Evolutionary conservation across 495 filamentous ascomycete genomes (phyloP), one percentile per base, ranked within the genome.

Genomic region (Poronia punctata): DNA sequence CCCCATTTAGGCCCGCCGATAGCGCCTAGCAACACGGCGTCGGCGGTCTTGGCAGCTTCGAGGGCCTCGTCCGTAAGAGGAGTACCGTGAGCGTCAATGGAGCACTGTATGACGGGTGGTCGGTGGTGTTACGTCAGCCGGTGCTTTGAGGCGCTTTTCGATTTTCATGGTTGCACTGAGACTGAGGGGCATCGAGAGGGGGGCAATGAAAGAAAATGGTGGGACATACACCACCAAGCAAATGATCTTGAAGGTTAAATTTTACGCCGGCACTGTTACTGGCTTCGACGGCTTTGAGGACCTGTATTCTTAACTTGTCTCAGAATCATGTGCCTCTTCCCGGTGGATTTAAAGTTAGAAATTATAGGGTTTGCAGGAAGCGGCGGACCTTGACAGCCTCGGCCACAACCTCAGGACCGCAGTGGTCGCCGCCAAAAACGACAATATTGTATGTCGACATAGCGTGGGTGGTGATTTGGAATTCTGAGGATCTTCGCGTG

Each of bases 1-100:
- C 92, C 92, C 87, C 93, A 98, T 90, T 98, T 83, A 8, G 92
- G 92, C 27, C 92, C 92, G 50, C 92, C 92, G 54, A 98, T 94
- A 44, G 92, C 92, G 40, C 92, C 92, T 22, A 98, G 78, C 40
- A 98, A 76, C 38, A 97, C 81, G 22, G 90, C 92, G 60, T 97
- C 88, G 37, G 93, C 89, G 30, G 75, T 68, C 68, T 94, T 93
- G 46, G 89, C 90, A 9, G 88, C 90, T 7, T 64, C 62, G 47
- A 98, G 82, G 46, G 92, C 88, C 48, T 82, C 77, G 44, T 89
- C 85, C 28, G 90, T 92, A 39, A 97, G 71, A 12, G 92, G 80
- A 6, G 67, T 70, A 39, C 82, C 82, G 50, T 79, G 81, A 7
- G 77, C 80, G 53, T 95, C 84, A 62, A 98, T 98, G 26, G 92